These are phyloP conservation scores for Mycena venus DNA, from an alignment of 768 basidiomycete genomes.

Conservation along the genomic window DNA sequence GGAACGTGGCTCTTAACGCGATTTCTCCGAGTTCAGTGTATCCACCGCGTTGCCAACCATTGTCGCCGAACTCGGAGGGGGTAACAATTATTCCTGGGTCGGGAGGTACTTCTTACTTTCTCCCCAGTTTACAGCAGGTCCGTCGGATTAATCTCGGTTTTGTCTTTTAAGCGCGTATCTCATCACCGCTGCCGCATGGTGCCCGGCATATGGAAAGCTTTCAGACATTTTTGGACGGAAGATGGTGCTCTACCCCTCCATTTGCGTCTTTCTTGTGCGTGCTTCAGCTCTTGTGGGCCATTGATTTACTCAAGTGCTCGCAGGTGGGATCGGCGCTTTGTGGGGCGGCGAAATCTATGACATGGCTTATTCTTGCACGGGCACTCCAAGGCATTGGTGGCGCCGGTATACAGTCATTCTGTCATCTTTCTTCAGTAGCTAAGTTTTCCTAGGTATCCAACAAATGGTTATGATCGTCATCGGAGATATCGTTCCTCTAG, in stretches of 20 bases:
- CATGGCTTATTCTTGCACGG: conserved; percentile 81
- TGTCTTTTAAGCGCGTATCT: conserved; percentile 71
- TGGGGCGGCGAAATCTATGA: conserved; percentile 83
- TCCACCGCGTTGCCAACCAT: conserved; percentile 84
- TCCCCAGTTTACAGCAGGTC: not conserved
- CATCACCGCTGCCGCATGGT: conserved; percentile 72
- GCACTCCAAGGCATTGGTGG: conserved; percentile 76
- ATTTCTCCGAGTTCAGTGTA: conserved; percentile 53
- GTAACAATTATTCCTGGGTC: conserved; percentile 79
- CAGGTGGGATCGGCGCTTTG: conserved; percentile 85
- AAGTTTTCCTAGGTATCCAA: not conserved
- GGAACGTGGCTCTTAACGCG: not conserved
- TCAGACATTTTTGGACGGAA: conserved; percentile 74
- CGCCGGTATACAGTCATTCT: conserved; percentile 66
- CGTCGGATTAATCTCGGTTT: not conserved
- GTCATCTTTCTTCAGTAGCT: conserved; percentile 12
- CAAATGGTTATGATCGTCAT: conserved; percentile 75
- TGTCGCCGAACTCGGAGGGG: conserved; percentile 71
- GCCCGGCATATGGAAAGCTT: conserved; percentile 84
- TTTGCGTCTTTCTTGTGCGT: conserved; percentile 77
- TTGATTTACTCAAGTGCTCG: not conserved
- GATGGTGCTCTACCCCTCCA: too few species aligned
- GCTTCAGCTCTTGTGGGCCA: not conserved
- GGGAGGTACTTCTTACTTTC: conserved; percentile 60
- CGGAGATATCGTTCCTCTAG: conserved; percentile 84